phyloP scores from a whole-genome alignment of 2,329 filamentous ascomycete genomes.

The Calonectria pteridis region DNA sequence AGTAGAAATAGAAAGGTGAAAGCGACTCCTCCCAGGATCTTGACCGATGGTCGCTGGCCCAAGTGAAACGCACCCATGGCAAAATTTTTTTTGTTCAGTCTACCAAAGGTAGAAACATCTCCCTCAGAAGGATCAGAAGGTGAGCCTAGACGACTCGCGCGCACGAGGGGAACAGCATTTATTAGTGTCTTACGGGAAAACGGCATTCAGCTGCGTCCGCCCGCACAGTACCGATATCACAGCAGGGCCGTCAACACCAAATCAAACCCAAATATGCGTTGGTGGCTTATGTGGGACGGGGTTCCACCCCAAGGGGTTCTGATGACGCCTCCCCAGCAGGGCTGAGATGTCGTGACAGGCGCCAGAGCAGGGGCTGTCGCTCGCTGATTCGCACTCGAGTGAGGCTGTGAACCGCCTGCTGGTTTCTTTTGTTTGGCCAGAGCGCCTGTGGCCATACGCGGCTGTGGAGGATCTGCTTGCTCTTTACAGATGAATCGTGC shows the following conservation, averaged over 20 bases:
- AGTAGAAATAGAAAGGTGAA: not conserved
- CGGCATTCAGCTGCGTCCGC: not conserved
- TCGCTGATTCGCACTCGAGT: not conserved
- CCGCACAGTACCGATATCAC: not conserved
- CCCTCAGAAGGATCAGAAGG: not conserved
- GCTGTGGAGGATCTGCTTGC: not conserved
- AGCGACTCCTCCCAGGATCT: not conserved
- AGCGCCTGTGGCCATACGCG: not conserved
- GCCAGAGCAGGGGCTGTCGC: not conserved
- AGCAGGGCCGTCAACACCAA: not conserved
- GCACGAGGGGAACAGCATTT: not conserved
- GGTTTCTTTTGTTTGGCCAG: not conserved
- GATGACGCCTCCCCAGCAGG: slow-evolving; percentile 1
- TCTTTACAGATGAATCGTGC: not conserved
- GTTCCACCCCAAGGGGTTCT: not conserved
- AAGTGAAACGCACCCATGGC: not conserved
- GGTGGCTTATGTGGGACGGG: not conserved
- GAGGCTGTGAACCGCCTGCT: not conserved
- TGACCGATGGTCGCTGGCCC: not conserved
- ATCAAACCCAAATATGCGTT: not conserved
- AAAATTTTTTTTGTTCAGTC: not conserved
- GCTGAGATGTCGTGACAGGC: slow-evolving; percentile 5
- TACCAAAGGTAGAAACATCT: not conserved
- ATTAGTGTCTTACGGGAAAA: not conserved
- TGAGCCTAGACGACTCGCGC: not conserved